Evolutionary conservation across 2,329 filamentous ascomycete species (phyloP).

Genomic region (Diplodia corticola): DNA sequence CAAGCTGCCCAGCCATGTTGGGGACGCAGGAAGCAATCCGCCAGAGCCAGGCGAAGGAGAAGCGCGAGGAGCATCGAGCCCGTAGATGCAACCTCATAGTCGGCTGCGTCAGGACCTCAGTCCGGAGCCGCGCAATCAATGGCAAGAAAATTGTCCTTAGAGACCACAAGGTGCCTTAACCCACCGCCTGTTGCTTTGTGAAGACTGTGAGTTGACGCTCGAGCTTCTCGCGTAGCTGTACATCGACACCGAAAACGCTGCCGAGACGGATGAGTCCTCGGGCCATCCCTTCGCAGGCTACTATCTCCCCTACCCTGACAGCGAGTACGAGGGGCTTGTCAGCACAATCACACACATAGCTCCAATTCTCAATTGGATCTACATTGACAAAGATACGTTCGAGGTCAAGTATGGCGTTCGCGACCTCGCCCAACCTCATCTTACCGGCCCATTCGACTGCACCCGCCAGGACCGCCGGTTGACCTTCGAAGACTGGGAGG

Average conservation of each 20-base stretch:
- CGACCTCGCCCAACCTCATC: constrained; percentile 37
- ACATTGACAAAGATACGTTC: constrained; percentile 38
- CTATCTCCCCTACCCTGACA: constrained; percentile 59
- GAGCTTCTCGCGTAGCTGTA: background rate
- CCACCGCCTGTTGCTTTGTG: background rate
- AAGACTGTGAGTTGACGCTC: background rate
- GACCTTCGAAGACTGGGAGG: constrained; percentile 43
- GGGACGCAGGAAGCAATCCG: constrained; percentile 53
- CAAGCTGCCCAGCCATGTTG: constrained; percentile 48
- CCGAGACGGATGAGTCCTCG: background rate
- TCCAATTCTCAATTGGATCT: constrained; percentile 44
- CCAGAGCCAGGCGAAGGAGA: constrained; percentile 52
- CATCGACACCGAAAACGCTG: constrained; percentile 2
- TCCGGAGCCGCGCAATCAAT: constrained; percentile 47
- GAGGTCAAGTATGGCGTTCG: constrained; percentile 41
- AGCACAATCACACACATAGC: constrained; percentile 53
- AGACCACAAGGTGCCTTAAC: constrained; percentile 32
- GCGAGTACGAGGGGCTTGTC: constrained; percentile 55
- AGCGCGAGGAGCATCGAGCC: constrained; percentile 52
- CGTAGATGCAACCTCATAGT: constrained; percentile 54
- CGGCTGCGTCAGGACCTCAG: constrained; percentile 48
- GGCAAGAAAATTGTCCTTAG: constrained; percentile 48
- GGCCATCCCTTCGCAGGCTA: constrained; percentile 57
- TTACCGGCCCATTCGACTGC: constrained; percentile 42
- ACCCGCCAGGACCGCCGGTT: constrained; percentile 41